These are phyloP conservation scores for Psilocybe azurescens DNA, from an alignment of 768 basidiomycete genomes.

Conservation along the genomic window DNA sequence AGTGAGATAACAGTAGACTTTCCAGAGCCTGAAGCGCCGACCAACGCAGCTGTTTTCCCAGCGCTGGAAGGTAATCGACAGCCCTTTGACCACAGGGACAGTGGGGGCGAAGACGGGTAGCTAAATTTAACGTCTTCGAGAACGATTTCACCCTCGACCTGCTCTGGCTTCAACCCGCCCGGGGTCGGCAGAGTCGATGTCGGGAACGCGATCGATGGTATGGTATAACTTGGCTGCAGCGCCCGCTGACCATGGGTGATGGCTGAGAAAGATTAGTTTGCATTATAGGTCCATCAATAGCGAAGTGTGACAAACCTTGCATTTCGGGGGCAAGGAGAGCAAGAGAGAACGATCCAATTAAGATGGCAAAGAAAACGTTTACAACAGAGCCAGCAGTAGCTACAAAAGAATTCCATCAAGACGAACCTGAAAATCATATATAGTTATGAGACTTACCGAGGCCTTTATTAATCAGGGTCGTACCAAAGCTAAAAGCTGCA, in stretches of 20 bases:
- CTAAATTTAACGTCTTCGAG: slow-evolving; percentile 79
- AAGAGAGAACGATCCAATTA: slow-evolving; percentile 92
- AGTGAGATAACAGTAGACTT: slow-evolving; percentile 81
- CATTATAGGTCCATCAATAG: not conserved
- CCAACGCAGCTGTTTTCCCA: slow-evolving; percentile 79
- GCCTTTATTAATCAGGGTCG: slow-evolving; percentile 74
- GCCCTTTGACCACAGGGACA: slow-evolving; percentile 78
- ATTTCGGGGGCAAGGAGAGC: slow-evolving; percentile 87
- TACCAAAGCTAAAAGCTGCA: slow-evolving; percentile 87
- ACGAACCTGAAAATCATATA: not conserved
- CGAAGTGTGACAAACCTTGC: slow-evolving; percentile 55
- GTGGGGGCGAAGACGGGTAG: slow-evolving; percentile 82
- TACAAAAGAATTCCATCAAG: slow-evolving; percentile 26
- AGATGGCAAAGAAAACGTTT: slow-evolving; percentile 82
- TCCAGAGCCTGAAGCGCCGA: slow-evolving; percentile 81
- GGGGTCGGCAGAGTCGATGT: slow-evolving; percentile 79
- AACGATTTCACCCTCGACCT: slow-evolving; percentile 72
- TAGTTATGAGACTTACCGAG: slow-evolving; percentile 44
- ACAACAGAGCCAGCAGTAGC: slow-evolving; percentile 75
- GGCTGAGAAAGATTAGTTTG: slow-evolving; percentile 43
- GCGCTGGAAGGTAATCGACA: slow-evolving; percentile 71
- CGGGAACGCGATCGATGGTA: slow-evolving; percentile 87
- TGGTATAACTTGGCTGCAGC: slow-evolving; percentile 90
- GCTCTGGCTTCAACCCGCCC: slow-evolving; percentile 70
- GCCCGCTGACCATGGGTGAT: slow-evolving; percentile 77